Percentiles rank a stretch among this genome's conserved stretches.
Evolutionary conservation across 257 asterid species (phyloP).

Genomic region (Penstemon barbatus): DNA sequence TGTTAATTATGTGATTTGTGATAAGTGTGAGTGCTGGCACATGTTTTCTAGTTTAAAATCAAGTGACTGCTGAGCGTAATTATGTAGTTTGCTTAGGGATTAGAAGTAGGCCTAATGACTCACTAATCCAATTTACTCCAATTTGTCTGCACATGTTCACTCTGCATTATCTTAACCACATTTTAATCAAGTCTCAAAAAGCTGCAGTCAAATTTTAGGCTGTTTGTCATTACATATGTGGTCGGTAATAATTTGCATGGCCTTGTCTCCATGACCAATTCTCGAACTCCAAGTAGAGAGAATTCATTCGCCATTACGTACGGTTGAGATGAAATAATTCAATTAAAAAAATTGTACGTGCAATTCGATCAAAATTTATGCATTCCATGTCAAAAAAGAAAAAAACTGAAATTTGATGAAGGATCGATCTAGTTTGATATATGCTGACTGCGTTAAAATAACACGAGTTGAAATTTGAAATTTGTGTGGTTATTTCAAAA

Average conservation of each 20-base stretch:
- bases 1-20: background rate
- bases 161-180: constrained; percentile 24
- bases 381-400: no score
- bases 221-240: no score
- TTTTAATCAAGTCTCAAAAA: constrained; percentile 19
- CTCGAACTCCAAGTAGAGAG: background rate
- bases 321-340: background rate
- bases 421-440: no score
- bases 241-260: constrained; percentile 18
- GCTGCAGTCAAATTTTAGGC: background rate
- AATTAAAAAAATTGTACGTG: background rate
- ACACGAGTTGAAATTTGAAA: no score
- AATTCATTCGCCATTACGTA: constrained; percentile 5
- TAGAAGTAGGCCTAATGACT: constrained; percentile 37
- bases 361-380: no score
- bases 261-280: constrained; percentile 20
- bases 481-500: no score
- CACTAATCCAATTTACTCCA: constrained; percentile 32
- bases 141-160: constrained; percentile 28
- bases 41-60: background rate
- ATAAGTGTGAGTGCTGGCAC: background rate
- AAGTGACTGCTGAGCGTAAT: constrained; percentile 10
- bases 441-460: no score
- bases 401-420: no score
- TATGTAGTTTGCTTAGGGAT: constrained; percentile 25